Base-by-base conservation (phyloP, 1,284 basidiomycete species). In the Boletus semigastroideus region DNA sequence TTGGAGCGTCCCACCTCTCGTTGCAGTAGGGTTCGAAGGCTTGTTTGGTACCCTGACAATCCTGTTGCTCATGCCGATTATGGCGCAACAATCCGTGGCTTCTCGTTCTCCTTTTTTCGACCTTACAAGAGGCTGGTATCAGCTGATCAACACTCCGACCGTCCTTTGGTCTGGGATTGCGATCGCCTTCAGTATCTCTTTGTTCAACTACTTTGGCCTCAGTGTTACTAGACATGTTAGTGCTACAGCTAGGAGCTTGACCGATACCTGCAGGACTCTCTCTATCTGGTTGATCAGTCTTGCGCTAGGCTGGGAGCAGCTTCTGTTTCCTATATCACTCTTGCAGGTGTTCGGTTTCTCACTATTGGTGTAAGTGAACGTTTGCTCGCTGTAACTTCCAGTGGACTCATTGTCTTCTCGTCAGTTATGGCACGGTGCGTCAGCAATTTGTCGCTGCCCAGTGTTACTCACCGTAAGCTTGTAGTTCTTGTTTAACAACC, bases 181-280 rank as follows among this genome's bases (percentile, higher is more conserved):
- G 42, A 92, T 94, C 65, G 90, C 90, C 43, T 72, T 83, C 64
- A 86, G 82, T 54, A 98, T 98, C 58, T 81, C 92, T n/a, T 74
- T 94, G 22, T 99, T 96, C 84, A 99, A 99, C 75, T 95, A 87
- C 72, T 97, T 94, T 64, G 94, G 96, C 6, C 74, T 98, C 41
- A 91, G 87, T 66, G 94, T 99, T 51, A 99, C 96, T 9, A 83
- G 87, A 58, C 84, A 90, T 64, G 90, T 94, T 56, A 92, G 85
- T 69, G 93, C 94, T 37, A 95, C 92, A 2, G 91, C 90, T 19
- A 81, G 94, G 55, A 91, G 86, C 55, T 82, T 97, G 46, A 93
- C 95, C 42, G 97, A 99, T 70, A 97, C 96, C 6, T 98, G 94
- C 75, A 82, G 97, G 60, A 98, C 97, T 1, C 78, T 99, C 51